phyloP scores from a whole-genome alignment of 2,329 filamentous ascomycete genomes.

The Claviceps spartinae region DNA sequence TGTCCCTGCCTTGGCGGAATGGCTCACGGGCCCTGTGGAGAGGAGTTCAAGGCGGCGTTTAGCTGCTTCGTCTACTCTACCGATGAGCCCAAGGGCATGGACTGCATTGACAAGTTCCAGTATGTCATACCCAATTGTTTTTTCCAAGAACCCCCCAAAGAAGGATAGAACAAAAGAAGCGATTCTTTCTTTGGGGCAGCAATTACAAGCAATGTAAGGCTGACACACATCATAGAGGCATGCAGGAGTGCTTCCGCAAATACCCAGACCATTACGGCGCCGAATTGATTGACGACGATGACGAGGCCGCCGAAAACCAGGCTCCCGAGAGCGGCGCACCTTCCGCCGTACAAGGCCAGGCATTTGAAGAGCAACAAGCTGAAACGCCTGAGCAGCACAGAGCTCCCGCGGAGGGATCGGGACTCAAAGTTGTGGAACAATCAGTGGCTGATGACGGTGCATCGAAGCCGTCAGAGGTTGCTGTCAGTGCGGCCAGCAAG shows the following conservation, averaged over 20 bases:
- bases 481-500: slow-evolving; percentile 16
- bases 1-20: slow-evolving; percentile 95
- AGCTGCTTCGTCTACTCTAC: slow-evolving; percentile 96
- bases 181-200: no score
- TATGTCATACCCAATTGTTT: slow-evolving; percentile 30
- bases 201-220: background rate
- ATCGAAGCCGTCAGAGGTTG: slow-evolving; percentile 15
- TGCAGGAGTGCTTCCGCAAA: slow-evolving; percentile 93
- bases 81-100: slow-evolving; percentile 93
- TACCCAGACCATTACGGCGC: slow-evolving; percentile 89
- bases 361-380: background rate
- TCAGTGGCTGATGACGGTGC: slow-evolving; percentile 4
- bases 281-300: slow-evolving; percentile 74
- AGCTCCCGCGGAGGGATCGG: slow-evolving; percentile 4
- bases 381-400: background rate
- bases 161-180: no score
- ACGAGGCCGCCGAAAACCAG: slow-evolving; percentile 35
- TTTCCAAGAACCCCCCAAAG: no score
- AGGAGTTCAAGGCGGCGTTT: slow-evolving; percentile 89
- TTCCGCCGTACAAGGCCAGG: background rate
- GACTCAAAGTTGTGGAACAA: slow-evolving; percentile 6
- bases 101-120: slow-evolving; percentile 97
- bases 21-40: slow-evolving; percentile 89
- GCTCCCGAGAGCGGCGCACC: slow-evolving; percentile 7
- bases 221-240: slow-evolving; percentile 47